A percentile compares a stretch with the other conserved stretches of the same genome.
Conservation (phyloP, 352 stramenopile species). For the Phytopythium vexans region DNA sequence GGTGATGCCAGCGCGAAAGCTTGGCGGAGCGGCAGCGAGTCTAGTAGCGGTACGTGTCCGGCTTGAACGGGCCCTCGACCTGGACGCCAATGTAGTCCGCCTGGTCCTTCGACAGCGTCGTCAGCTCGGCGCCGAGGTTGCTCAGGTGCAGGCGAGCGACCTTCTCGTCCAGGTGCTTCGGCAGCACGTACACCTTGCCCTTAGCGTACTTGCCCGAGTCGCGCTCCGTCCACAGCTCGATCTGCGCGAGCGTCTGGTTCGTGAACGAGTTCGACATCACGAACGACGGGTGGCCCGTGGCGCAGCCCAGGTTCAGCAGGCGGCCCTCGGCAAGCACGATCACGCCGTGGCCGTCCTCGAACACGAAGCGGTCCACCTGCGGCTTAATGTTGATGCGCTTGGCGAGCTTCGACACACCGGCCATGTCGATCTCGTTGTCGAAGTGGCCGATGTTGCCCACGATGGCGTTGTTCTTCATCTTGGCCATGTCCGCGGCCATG, state of each 20-base stretch:
- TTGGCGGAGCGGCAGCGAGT: background rate
- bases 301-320: constrained; percentile 98
- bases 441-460: constrained; percentile 99
- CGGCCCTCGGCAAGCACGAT: constrained; percentile 98
- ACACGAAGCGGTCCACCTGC: constrained; percentile 98
- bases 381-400: constrained; percentile 99
- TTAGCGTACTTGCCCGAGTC: constrained; percentile 94
- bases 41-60: constrained; percentile 98
- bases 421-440: constrained; percentile 99
- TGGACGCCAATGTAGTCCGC: constrained; percentile 97
- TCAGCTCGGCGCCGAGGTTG: constrained; percentile 96
- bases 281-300: constrained; percentile 98
- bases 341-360: constrained; percentile 93
- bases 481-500: constrained; percentile 94
- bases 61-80: constrained; percentile 95
- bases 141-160: constrained; percentile 96
- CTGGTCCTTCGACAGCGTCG: constrained; percentile 93
- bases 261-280: constrained; percentile 99
- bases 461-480: constrained; percentile 99
- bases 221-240: constrained; percentile 97
- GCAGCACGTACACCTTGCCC: constrained; percentile 98
- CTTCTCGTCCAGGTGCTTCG: constrained; percentile 99
- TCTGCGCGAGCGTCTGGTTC: constrained; percentile 98
- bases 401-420: constrained; percentile 82
- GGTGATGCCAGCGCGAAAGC: constrained; percentile 5